These are phyloP conservation scores for Nakazawaea peltata DNA, from an alignment of 805 yeast genomes.

Conservation along the genomic window DNA sequence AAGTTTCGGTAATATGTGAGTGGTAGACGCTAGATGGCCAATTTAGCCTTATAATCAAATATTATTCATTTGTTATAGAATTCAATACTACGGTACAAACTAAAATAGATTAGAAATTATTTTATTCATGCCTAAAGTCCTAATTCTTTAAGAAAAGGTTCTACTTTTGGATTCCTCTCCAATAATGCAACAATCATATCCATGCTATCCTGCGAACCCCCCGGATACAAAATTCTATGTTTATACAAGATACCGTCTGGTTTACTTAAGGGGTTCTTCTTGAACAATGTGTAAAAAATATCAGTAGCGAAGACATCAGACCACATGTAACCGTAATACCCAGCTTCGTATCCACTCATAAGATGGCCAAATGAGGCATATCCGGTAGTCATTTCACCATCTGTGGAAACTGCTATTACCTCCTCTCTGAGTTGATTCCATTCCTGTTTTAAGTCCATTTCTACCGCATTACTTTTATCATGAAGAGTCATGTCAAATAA, in stretches of 20 bases:
- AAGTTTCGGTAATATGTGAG: too few species aligned
- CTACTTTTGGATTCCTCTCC: constrained; percentile 69
- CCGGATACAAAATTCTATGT: constrained; percentile 58
- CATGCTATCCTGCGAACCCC: constrained; percentile 67
- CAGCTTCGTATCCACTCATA: constrained; percentile 79
- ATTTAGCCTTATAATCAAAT: too few species aligned
- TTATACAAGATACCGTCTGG: constrained; percentile 59
- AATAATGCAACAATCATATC: constrained; percentile 56
- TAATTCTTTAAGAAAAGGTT: constrained; percentile 65
- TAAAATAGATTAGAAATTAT: too few species aligned
- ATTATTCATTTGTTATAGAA: too few species aligned
- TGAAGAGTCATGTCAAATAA: constrained; percentile 71
- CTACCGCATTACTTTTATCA: constrained; percentile 31
- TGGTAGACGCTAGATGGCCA: too few species aligned
- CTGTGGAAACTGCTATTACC: constrained; percentile 50
- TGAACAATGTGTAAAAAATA: constrained; percentile 66
- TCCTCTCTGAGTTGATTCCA: constrained; percentile 67
- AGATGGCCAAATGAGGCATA: constrained; percentile 76
- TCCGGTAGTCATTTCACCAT: constrained; percentile 51
- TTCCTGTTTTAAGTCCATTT: constrained; percentile 40
- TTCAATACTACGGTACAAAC: background rate
- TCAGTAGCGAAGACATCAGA: constrained; percentile 83
- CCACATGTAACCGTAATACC: constrained; percentile 83
- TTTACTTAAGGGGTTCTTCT: constrained; percentile 56
- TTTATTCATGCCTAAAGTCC: too few species aligned